Base-by-base conservation (phyloP, 2,329 filamentous ascomycete genomes). In the Lachnellula occidentalis region DNA sequence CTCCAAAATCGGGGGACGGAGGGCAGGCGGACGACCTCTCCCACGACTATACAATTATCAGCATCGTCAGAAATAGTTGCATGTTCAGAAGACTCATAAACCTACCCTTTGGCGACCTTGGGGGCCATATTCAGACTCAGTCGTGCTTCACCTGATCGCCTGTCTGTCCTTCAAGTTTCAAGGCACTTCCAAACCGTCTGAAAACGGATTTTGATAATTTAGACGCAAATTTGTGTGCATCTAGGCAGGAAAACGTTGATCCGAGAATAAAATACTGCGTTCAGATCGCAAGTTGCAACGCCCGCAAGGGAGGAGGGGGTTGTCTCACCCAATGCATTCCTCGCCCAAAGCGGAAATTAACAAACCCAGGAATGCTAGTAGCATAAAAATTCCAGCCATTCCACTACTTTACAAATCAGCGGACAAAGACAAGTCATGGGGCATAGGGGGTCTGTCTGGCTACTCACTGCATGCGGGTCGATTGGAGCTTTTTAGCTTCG, bases 321-420 rank as follows among this genome's bases (percentile, higher is more conserved):
- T 47, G 50, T 48, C 48, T 46, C n/a, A 14, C 22, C 9, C 24
- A 36, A 34, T 55, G 17, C 50, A 55, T 55, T 54, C 42, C 50
- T 51, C 34, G 24, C 50, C 39, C 34, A 39, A 27, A 21, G 43
- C 49, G 48, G 49, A 51, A 48, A 42, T 48, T 50, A 56, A 55
- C 53, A 51, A 19, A 39, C 11, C n/a, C 15, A 36, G 50, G 50
- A 55, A 55, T 55, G 56, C 39, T 34, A 39, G 22, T 37, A 24
- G 19, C 34, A 48, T 17, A 27, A 21, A n/a, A 34, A 52, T 46
- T 53, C 34, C 41, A 24, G 34, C 46, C 41, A 42, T 45, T 43
- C 34, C 34, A 45, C 22, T 19, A 39, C 19, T 6, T 5, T 11
- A 3, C 11, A 31, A 31, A 31, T 11, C 8, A 31, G 8, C 8